A percentile compares a stretch with the other conserved stretches of the same genome.
Conservation (phyloP, 2,329 filamentous ascomycete species). For the Xylariaceae sp. region DNA sequence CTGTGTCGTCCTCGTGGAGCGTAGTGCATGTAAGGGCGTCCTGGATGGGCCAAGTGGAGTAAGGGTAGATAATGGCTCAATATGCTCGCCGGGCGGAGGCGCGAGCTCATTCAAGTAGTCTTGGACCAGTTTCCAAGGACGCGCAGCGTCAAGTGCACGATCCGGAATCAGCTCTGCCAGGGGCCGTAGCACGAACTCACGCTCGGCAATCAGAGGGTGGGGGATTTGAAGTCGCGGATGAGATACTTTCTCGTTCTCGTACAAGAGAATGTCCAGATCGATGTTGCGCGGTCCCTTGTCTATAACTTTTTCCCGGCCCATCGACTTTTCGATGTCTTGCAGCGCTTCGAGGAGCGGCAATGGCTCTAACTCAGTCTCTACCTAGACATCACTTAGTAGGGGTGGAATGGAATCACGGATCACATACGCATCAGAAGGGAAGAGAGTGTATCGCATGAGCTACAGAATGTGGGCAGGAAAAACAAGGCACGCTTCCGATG, state of each 20-base stretch:
- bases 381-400: slow-evolving; percentile 42
- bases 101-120: slow-evolving; percentile 58
- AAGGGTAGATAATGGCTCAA: slow-evolving; percentile 51
- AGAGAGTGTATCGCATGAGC: background rate
- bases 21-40: slow-evolving; percentile 53
- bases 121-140: slow-evolving; percentile 55
- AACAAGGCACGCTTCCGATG: background rate
- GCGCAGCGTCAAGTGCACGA: slow-evolving; percentile 45
- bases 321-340: slow-evolving; percentile 72
- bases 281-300: slow-evolving; percentile 95
- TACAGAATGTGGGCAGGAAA: background rate
- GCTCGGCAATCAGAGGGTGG: slow-evolving; percentile 77
- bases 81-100: slow-evolving; percentile 24
- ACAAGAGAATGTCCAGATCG: slow-evolving; percentile 87
- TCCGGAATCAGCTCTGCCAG: slow-evolving; percentile 65
- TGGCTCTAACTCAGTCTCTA: slow-evolving; percentile 73
- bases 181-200: slow-evolving; percentile 89
- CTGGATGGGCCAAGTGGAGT: slow-evolving; percentile 48
- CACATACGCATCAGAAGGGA: background rate
- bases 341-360: slow-evolving; percentile 71
- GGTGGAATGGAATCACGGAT: background rate
- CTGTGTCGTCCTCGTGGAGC: slow-evolving; percentile 57
- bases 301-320: slow-evolving; percentile 77
- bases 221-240: slow-evolving; percentile 76
- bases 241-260: slow-evolving; percentile 58